These are phyloP conservation scores for Lithohypha guttulata DNA, from an alignment of 2,329 filamentous ascomycete species.

Conservation along the genomic window DNA sequence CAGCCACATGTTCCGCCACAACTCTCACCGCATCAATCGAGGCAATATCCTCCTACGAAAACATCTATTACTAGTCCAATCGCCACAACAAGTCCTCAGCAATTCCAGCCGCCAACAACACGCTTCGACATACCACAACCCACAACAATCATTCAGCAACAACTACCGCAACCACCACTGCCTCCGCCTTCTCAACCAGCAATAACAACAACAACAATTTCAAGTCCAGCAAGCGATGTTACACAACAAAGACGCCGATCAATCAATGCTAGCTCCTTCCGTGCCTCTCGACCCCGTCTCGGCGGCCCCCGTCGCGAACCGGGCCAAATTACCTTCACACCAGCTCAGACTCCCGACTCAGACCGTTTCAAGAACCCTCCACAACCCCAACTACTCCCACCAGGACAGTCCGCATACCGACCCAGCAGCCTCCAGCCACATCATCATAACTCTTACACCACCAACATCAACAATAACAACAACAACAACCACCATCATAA, in stretches of 20 bases:
- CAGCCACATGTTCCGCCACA: too few species aligned
- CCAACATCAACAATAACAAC: conserved; percentile 6
- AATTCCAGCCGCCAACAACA: neutral
- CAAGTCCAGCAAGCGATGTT: neutral
- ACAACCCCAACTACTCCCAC: neutral
- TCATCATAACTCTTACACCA: conserved; percentile 2
- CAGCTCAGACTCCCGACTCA: conserved; percentile 1
- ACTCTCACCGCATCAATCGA: too few species aligned
- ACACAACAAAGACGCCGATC: conserved; percentile 4
- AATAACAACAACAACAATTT: neutral
- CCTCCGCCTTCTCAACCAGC: neutral
- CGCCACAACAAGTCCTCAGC: too few species aligned
- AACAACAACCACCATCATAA: too few species aligned
- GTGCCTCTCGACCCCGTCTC: neutral
- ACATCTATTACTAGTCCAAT: too few species aligned
- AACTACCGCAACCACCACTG: neutral
- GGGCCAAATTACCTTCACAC: conserved; percentile 5
- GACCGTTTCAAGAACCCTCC: conserved; percentile 4
- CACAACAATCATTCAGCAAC: neutral
- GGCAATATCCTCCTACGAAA: too few species aligned
- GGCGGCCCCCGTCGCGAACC: conserved; percentile 2
- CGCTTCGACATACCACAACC: too few species aligned
- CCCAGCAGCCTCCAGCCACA: neutral
- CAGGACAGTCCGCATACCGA: conserved; percentile 1
- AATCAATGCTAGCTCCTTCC: neutral